These are phyloP conservation scores for Sugiyamaella qingdaonensis DNA, from an alignment of 805 yeast species.

Conservation along the genomic window DNA sequence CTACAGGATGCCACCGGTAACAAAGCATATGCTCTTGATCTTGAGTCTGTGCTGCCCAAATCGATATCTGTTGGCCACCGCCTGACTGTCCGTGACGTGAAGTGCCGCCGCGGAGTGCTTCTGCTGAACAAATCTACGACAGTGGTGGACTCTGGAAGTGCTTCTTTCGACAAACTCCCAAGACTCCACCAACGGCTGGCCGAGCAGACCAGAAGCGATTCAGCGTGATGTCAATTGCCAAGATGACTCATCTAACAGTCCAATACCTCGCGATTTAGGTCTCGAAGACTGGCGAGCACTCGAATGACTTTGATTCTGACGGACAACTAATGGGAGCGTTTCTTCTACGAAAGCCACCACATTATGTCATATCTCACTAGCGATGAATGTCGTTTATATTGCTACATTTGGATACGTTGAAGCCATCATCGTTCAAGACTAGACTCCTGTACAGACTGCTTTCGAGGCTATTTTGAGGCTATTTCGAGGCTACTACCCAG, in stretches of 20 bases:
- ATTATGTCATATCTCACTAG: no score
- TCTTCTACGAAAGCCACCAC: no score
- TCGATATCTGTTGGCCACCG: neutral
- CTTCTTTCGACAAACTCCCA: neutral
- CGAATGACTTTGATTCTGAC: no score
- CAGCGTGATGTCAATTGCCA: neutral
- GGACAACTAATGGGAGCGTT: no score
- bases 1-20: slow-evolving; percentile 20
- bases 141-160: slow-evolving; percentile 16
- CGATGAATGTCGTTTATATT: no score
- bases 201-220: neutral
- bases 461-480: neutral
- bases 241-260: no score
- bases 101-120: slow-evolving; percentile 16
- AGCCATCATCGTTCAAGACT: no score
- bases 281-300: no score
- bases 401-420: neutral
- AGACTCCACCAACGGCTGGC: neutral
- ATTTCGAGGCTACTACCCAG: neutral
- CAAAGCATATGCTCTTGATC: slow-evolving; percentile 9
- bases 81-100: slow-evolving; percentile 7
- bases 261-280: no score
- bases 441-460: neutral
- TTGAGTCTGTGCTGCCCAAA: slow-evolving; percentile 6
- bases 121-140: slow-evolving; percentile 9